Conservation (phyloP, 164 flowering plant genomes). For the Piper longum region DNA sequence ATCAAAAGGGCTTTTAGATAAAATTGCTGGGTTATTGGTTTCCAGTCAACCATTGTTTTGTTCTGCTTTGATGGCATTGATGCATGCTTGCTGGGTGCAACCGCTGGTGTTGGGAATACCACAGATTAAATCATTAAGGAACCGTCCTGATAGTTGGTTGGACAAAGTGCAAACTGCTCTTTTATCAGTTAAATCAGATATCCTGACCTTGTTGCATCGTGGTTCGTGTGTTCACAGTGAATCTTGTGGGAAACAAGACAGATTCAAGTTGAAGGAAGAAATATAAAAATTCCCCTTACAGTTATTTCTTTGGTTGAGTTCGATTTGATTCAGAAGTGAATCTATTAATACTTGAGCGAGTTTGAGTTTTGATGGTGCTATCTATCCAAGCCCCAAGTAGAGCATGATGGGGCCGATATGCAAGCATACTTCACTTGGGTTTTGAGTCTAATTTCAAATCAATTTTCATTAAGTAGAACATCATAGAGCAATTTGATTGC, state of each 20-base stretch:
- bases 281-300: neutral
- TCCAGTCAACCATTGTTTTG: constrained; percentile 90
- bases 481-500: too few relatives aligned
- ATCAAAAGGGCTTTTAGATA: too few relatives aligned
- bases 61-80: constrained; percentile 82
- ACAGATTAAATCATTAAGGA: constrained; percentile 74
- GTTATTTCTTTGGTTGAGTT: neutral
- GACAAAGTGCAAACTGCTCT: constrained; percentile 75
- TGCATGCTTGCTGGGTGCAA: constrained; percentile 91
- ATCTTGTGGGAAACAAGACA: constrained; percentile 3
- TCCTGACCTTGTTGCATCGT: constrained; percentile 83
- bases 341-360: too few relatives aligned
- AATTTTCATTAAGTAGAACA: too few relatives aligned
- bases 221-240: constrained; percentile 7
- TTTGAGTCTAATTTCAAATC: too few relatives aligned
- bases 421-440: too few relatives aligned
- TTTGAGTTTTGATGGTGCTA: too few relatives aligned
- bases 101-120: constrained; percentile 79
- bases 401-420: too few relatives aligned
- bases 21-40: constrained; percentile 91
- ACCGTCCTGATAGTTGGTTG: constrained; percentile 67
- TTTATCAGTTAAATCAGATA: constrained; percentile 77
- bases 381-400: too few relatives aligned
- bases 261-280: neutral
- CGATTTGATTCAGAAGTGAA: too few relatives aligned